Base-by-base conservation (phyloP, 2,329 filamentous ascomycete genomes). In the Arachnomyces sp. region DNA sequence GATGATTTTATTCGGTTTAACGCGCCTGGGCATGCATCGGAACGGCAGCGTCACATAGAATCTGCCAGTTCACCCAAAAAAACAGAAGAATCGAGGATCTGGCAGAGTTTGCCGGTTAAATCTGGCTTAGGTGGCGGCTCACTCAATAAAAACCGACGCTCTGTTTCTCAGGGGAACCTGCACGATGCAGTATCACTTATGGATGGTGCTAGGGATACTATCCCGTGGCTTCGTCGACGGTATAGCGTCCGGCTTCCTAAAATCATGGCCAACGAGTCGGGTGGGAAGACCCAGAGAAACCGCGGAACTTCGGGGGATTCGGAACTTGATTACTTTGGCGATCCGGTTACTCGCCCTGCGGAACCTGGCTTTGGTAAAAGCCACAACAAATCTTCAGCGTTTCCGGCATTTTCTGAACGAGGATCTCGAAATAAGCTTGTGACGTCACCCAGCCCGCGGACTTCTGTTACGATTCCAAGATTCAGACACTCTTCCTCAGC, bases 171-270 rank as follows among this genome's bases (percentile, higher is more conserved):
- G 25, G 44, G 46, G 17, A 41, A 49, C 29, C 44, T 46, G 28
- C 35, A 38, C 4, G 34, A 43, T 5, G 33, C 29, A 28, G 12
- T 36, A 13, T 29, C 30, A 18, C 29, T 34, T 28, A 29, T 12
- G 4, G 25, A 20, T 28, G 25, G 29, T 25, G 35, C 33, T 11
- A 32, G 34, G 4, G 28, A 36, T 14, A 29, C 28, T 25, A 38
- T 37, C 16, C 38, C 42, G 11, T 39, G 40, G n/a, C 34, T 47
- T n/a, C 48, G 44, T 17, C 49, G 49, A 7, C 38, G 48, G 31
- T 48, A 50, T 29, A 40, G 49, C 4, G 39, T 49, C 11, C 49
- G 50, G 12, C 42, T 53, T 8, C 47, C 54, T 14, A 44, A 42
- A 28, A 36, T 56, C 3, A 42, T 50, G 25, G 55, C 52, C 4